A percentile compares a stretch with the other conserved stretches of the same genome.
Conservation (phyloP, 495 filamentous ascomycete species). For the Pyrenula aspistea region DNA sequence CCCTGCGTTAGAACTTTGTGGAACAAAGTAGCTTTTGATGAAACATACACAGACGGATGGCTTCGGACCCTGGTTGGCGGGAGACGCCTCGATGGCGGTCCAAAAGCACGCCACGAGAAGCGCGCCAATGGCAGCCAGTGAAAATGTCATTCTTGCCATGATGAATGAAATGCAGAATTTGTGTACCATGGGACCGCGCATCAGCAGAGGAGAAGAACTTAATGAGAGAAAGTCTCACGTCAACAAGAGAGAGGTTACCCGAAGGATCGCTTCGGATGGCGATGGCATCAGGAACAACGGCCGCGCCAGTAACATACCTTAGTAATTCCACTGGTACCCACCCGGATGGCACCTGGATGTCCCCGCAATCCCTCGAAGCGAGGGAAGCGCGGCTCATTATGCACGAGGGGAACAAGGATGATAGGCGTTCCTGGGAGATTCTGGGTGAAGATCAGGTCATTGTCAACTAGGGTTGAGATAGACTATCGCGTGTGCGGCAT, state of each 20-base stretch:
- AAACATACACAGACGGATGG: not conserved
- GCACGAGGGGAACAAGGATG: not conserved
- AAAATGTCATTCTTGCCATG: not conserved
- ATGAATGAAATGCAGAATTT: not conserved
- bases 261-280: no score
- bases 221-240: not conserved
- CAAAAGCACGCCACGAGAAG: not conserved
- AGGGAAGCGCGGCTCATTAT: not conserved
- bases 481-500: no score
- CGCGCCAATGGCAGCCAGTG: not conserved
- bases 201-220: not conserved
- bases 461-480: no score
- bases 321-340: not conserved
- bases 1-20: not conserved
- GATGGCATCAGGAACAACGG: not conserved
- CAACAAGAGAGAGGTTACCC: no score
- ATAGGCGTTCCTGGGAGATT: no score
- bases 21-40: not conserved
- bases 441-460: no score
- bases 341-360: not conserved
- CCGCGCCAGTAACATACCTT: not conserved
- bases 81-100: not conserved
- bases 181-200: no score
- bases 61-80: not conserved
- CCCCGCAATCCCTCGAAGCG: not conserved